Conservation (phyloP, 306 rosid species). For the Lathyrus oleraceus region DNA sequence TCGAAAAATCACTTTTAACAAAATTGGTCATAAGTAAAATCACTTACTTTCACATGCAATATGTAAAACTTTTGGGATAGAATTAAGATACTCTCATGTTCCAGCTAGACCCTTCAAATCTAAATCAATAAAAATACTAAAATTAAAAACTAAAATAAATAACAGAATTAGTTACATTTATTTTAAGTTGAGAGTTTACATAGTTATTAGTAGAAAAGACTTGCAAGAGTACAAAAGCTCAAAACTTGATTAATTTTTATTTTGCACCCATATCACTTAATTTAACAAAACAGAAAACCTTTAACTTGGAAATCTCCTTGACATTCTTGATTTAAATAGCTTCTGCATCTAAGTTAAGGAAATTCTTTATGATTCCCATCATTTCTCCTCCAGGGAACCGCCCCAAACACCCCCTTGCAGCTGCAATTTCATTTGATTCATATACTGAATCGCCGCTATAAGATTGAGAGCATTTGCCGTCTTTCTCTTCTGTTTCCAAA, state of each 20-base stretch:
- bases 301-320: conserved; percentile 19
- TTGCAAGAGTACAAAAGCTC: conserved; percentile 23
- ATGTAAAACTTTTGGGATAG: too few species aligned
- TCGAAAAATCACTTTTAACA: too few species aligned
- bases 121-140: too few species aligned
- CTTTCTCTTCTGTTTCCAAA: conserved; percentile 40
- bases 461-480: conserved; percentile 39
- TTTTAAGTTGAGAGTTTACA: conserved; percentile 19
- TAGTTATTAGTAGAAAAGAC: conserved; percentile 15
- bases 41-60: too few species aligned
- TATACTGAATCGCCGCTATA: conserved; percentile 71
- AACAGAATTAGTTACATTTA: not conserved
- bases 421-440: conserved; percentile 70
- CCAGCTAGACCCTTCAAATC: too few species aligned
- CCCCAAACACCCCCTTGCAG: conserved; percentile 86
- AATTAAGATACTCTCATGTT: too few species aligned
- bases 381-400: conserved; percentile 94
- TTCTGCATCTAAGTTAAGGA: conserved; percentile 47
- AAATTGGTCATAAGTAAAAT: too few species aligned
- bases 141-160: not conserved
- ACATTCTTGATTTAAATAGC: conserved; percentile 28
- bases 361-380: conserved; percentile 87
- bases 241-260: conserved; percentile 9
- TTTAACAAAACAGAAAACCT: conserved; percentile 15
- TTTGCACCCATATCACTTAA: conserved; percentile 1